These are phyloP conservation scores for Thymus mandschuricus DNA, from an alignment of 257 asterid species.

Conservation along the genomic window DNA sequence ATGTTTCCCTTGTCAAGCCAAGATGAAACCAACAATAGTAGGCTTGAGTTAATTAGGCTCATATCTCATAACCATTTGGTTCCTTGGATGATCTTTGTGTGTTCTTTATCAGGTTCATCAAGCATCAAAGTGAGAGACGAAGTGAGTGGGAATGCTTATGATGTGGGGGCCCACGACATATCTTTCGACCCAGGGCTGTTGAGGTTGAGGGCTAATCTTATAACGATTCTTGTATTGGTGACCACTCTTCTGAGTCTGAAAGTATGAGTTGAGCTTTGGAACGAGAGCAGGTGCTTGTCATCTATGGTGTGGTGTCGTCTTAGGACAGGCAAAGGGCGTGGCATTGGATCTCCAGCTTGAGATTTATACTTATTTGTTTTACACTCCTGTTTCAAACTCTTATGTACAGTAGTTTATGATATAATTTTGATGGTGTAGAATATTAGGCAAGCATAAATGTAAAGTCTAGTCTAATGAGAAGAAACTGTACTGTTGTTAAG, in stretches of 20 bases:
- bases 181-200: conserved; percentile 23
- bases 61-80: not conserved
- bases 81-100: too few relatives aligned
- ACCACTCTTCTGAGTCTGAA: conserved; percentile 33
- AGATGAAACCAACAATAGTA: not conserved
- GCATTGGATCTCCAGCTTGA: not conserved
- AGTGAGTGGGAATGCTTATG: conserved; percentile 53
- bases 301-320: not conserved
- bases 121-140: conserved; percentile 75
- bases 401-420: not conserved
- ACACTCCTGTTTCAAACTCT: not conserved
- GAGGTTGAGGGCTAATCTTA: conserved; percentile 7
- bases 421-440: not conserved
- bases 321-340: not conserved
- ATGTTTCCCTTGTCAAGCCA: not conserved
- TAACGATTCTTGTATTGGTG: conserved; percentile 29
- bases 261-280: not conserved
- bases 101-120: conserved; percentile 63
- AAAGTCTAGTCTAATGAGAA: not conserved
- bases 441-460: conserved; percentile 21
- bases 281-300: conserved; percentile 4
- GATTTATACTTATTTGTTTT: not conserved
- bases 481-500: not conserved
- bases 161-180: conserved; percentile 41
- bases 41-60: not conserved